A percentile compares a stretch with the other conserved stretches of the same genome.
These are phyloP conservation scores for Beta macrorhiza DNA, from an alignment of 179 eudicot genomes.

Conservation along the genomic window DNA sequence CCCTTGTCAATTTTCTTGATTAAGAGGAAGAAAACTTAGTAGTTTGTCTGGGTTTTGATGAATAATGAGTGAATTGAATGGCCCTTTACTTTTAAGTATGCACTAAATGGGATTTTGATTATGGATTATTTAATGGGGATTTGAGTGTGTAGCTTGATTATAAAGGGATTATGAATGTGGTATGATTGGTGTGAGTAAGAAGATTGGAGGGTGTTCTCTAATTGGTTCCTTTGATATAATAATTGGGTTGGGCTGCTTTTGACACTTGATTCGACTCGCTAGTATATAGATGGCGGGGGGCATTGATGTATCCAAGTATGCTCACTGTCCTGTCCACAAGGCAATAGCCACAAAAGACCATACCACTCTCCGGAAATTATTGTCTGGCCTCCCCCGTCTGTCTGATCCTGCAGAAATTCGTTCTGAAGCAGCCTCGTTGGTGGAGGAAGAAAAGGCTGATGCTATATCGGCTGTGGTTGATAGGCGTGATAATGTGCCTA, in stretches of 20 bases:
- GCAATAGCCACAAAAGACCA: conserved; percentile 67
- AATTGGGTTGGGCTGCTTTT: conserved; percentile 10
- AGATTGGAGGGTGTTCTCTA: conserved; percentile 16
- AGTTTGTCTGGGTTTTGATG: conserved; percentile 14
- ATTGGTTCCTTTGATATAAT: not conserved
- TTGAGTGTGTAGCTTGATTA: conserved; percentile 11
- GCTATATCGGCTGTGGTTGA: conserved; percentile 71
- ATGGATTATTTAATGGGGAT: not conserved
- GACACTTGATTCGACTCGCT: conserved; percentile 7
- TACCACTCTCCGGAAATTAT: conserved; percentile 49
- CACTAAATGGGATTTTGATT: too few species aligned
- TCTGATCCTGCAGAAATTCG: conserved; percentile 62
- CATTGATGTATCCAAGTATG: conserved; percentile 66
- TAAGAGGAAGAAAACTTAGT: not conserved
- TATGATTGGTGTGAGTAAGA: conserved; percentile 9
- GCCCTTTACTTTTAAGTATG: not conserved
- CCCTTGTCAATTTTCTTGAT: conserved; percentile 15
- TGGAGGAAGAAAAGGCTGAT: conserved; percentile 80
- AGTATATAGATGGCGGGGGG: conserved; percentile 26
- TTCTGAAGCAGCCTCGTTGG: conserved; percentile 65
- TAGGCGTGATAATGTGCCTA: conserved; percentile 68
- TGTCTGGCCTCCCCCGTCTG: conserved; percentile 64
- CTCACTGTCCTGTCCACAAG: conserved; percentile 66
- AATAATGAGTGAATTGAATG: conserved; percentile 13
- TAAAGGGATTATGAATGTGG: not conserved